Conservation (phyloP, 352 stramenopile genomes). For the Pythium aphanidermatum region DNA sequence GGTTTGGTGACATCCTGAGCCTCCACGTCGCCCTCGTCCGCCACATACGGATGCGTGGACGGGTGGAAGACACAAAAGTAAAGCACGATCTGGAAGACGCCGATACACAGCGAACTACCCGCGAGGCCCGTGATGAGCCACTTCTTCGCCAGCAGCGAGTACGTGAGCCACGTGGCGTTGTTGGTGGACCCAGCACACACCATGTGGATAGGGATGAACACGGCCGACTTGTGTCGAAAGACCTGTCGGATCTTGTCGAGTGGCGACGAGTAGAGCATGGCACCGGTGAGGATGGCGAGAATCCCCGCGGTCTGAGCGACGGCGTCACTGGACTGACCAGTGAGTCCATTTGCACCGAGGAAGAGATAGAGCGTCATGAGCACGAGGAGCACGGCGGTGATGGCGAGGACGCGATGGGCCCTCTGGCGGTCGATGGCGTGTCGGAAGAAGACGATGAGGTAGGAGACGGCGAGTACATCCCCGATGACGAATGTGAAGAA, state of each 20-base stretch:
- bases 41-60: constrained; percentile 30
- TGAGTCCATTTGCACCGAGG: constrained; percentile 23
- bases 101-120: too few relatives aligned
- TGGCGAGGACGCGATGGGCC: constrained; percentile 13
- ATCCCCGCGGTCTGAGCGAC: constrained; percentile 26
- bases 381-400: constrained; percentile 15
- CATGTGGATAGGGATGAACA: constrained; percentile 44
- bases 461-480: constrained; percentile 26
- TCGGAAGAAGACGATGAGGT: constrained; percentile 42
- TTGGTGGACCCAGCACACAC: constrained; percentile 35
- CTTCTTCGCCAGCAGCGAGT: constrained; percentile 33
- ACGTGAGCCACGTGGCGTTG: constrained; percentile 44
- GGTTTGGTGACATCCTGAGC: not conserved
- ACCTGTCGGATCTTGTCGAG: constrained; percentile 43
- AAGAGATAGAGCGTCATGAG: constrained; percentile 25
- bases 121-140: constrained; percentile 50
- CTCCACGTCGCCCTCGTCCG: not conserved
- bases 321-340: constrained; percentile 19
- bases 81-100: constrained; percentile 28
- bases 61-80: constrained; percentile 43
- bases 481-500: constrained; percentile 36
- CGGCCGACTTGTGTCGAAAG: constrained; percentile 30
- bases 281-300: constrained; percentile 29
- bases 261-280: constrained; percentile 43
- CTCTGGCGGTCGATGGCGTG: constrained; percentile 29